Conservation (phyloP, 225 moss, liverwort and hornwort species). For the Thuidium tamariscinum region DNA sequence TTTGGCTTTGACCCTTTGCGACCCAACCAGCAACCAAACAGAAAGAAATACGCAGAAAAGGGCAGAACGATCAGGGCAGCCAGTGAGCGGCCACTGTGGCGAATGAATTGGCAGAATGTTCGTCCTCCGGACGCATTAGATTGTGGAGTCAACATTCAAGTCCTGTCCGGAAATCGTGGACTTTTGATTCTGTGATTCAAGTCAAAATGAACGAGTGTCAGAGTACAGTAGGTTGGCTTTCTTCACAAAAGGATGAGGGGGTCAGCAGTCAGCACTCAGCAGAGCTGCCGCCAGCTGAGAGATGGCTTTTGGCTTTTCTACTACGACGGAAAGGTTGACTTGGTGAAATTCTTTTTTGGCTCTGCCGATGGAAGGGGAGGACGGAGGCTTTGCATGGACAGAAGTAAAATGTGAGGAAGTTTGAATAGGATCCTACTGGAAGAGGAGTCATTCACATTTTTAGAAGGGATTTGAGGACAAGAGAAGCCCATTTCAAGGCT, state of each 20-base stretch:
- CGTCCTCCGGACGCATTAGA: neutral
- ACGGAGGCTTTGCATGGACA: no score
- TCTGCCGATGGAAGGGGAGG: no score
- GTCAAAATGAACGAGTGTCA: neutral
- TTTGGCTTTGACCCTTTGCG: neutral
- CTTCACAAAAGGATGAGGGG: neutral
- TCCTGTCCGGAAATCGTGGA: neutral
- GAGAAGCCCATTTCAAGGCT: no score
- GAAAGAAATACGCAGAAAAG: neutral
- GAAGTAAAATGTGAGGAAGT: no score
- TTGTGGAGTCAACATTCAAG: neutral
- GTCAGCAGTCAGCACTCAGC: no score
- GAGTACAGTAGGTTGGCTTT: neutral
- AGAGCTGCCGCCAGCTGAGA: neutral
- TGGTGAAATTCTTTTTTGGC: neutral
- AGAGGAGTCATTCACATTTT: no score
- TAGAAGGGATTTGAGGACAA: no score
- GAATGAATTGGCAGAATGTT: neutral
- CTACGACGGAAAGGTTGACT: neutral
- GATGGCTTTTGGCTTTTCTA: neutral
- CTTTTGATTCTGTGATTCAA: neutral
- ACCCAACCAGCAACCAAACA: neutral
- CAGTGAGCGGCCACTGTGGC: neutral
- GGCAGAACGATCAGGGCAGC: neutral
- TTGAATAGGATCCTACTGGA: no score